These are phyloP conservation scores for Trichoderma hamatum DNA, from an alignment of 2,329 filamentous ascomycete genomes.

Conservation along the genomic window DNA sequence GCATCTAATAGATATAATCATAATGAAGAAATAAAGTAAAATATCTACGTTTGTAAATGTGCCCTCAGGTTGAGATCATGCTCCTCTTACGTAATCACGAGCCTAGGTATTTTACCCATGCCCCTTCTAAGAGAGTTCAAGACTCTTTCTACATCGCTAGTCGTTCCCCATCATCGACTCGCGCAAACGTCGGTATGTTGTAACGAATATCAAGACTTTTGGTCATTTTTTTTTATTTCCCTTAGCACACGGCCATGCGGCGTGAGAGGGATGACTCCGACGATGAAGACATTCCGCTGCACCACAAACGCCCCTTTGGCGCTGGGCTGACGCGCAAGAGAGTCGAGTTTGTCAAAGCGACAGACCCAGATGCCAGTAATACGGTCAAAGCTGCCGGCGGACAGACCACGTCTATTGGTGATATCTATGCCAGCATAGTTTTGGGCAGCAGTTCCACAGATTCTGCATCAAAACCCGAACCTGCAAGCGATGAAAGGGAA, in stretches of 20 bases:
- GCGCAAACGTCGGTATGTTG: background rate
- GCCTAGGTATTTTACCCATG: background rate
- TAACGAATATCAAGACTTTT: background rate
- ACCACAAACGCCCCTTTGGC: slow-evolving; percentile 58
- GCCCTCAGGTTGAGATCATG: background rate
- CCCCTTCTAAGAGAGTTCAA: background rate
- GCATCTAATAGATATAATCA: slow-evolving; percentile 2
- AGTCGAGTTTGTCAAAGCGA: slow-evolving; percentile 61
- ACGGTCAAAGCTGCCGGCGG: slow-evolving; percentile 34
- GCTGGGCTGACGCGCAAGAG: slow-evolving; percentile 57
- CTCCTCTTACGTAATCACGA: slow-evolving; percentile 2
- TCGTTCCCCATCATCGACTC: background rate
- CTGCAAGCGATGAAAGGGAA: slow-evolving; percentile 22
- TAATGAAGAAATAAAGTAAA: slow-evolving; percentile 18
- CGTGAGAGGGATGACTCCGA: slow-evolving; percentile 35
- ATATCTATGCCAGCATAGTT: slow-evolving; percentile 70
- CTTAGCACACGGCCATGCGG: slow-evolving; percentile 32
- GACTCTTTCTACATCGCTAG: background rate
- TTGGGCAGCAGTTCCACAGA: slow-evolving; percentile 46
- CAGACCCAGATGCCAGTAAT: slow-evolving; percentile 42
- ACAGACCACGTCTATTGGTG: slow-evolving; percentile 47
- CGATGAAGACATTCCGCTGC: slow-evolving; percentile 54
- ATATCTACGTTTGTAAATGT: background rate
- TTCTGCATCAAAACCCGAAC: slow-evolving; percentile 29
- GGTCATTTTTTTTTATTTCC: background rate